Evolutionary conservation across 1,139 yeast species (phyloP).

Genomic region (Taphrina deformans): DNA sequence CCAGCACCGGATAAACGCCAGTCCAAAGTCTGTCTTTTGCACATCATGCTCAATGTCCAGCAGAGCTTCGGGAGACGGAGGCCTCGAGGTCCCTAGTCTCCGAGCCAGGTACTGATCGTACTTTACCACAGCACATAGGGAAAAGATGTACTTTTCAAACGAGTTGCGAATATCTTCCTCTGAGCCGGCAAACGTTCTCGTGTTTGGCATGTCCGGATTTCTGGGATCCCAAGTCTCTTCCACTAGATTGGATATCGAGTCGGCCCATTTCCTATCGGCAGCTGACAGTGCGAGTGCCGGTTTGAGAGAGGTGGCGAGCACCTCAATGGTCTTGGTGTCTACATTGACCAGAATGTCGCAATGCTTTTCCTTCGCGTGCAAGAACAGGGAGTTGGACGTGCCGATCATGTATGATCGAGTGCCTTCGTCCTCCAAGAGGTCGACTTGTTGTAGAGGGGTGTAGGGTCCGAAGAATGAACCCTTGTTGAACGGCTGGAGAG

Average conservation of each 20-base stretch:
- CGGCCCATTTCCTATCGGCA: slow-evolving; percentile 75
- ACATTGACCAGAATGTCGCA: slow-evolving; percentile 59
- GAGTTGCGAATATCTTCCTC: slow-evolving; percentile 86
- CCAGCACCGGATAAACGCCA: slow-evolving; percentile 65
- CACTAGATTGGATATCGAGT: slow-evolving; percentile 44
- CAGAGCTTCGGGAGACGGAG: slow-evolving; percentile 19
- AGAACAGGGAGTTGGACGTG: slow-evolving; percentile 77
- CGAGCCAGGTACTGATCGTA: slow-evolving; percentile 54
- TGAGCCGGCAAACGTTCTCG: slow-evolving; percentile 61
- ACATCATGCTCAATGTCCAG: slow-evolving; percentile 42
- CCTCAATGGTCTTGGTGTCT: slow-evolving; percentile 55
- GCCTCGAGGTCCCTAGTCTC: slow-evolving; percentile 32
- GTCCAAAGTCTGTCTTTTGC: slow-evolving; percentile 51
- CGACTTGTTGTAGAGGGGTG: slow-evolving; percentile 84
- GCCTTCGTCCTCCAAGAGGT: slow-evolving; percentile 61
- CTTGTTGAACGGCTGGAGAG: slow-evolving; percentile 77
- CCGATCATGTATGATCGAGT: slow-evolving; percentile 76
- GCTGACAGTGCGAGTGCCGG: slow-evolving; percentile 54
- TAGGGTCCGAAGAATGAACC: slow-evolving; percentile 92
- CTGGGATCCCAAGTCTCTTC: slow-evolving; percentile 50
- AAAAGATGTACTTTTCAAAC: slow-evolving; percentile 84
- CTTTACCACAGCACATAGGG: slow-evolving; percentile 70
- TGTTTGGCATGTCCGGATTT: slow-evolving; percentile 50
- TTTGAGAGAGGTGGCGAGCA: slow-evolving; percentile 50
- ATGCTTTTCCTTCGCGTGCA: slow-evolving; percentile 63